phyloP scores from a whole-genome alignment of 148 eudicot genomes.

The Fagopyrum homotropicum region DNA sequence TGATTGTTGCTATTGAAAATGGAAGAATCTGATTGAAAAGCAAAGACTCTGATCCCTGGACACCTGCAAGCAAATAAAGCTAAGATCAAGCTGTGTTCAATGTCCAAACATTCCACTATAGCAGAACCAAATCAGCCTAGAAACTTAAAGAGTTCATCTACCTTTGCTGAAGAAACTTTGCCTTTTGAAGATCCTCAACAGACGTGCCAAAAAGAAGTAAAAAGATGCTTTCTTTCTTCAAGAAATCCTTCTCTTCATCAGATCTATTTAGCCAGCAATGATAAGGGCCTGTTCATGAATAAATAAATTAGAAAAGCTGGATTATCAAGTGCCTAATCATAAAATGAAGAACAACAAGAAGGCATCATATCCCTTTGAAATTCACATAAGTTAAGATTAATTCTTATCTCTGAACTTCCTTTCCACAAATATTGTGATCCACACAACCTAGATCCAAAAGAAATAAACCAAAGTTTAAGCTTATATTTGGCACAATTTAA shows the following conservation, averaged over 20 bases:
- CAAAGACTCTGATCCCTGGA: slow-evolving; percentile 60
- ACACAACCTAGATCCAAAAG: neutral
- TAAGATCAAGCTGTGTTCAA: neutral
- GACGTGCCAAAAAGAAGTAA: slow-evolving; percentile 57
- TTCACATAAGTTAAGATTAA: neutral
- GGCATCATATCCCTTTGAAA: neutral
- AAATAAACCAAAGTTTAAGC: neutral
- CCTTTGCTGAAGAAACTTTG: slow-evolving; percentile 84
- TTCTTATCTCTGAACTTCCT: neutral
- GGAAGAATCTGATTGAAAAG: slow-evolving; percentile 47
- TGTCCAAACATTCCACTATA: slow-evolving; percentile 3
- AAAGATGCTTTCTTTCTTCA: slow-evolving; percentile 34
- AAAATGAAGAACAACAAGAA: slow-evolving; percentile 2
- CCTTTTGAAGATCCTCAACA: slow-evolving; percentile 46
- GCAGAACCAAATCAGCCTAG: slow-evolving; percentile 15
- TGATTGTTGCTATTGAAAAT: slow-evolving; percentile 25
- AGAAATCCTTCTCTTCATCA: slow-evolving; percentile 26
- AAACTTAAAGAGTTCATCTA: slow-evolving; percentile 23
- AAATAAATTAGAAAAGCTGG: slow-evolving; percentile 3
- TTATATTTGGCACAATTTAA: neutral
- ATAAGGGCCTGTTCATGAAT: slow-evolving; percentile 49
- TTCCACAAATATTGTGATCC: neutral
- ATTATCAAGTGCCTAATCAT: neutral
- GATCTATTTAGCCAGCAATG: slow-evolving; percentile 68
- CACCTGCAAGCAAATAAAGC: slow-evolving; percentile 37